Evolutionary conservation across 1,284 basidiomycete species (phyloP), one percentile per base, ranked within the genome.

Genomic region (Bondarzewia mesenterica): DNA sequence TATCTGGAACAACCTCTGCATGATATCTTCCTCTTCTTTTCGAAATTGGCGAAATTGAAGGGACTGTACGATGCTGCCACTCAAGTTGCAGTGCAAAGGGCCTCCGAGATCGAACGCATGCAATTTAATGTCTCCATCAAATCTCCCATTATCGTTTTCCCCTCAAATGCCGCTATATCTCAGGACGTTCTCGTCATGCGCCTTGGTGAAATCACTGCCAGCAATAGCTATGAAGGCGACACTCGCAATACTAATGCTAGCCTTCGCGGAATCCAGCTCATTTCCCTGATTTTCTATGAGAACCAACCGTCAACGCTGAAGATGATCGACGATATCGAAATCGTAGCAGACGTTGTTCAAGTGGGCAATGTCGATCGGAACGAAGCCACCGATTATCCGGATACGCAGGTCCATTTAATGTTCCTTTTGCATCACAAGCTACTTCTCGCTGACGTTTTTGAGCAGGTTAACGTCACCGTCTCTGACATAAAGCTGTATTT

Each of bases 11-110:
- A 86, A 54, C 90, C 94, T 7, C 73, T 98, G 21, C 90, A 85
- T 47, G 84, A 89, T 57, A 80, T 99, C 27, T 89, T 91, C 58
- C 65, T 82, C 20, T 99, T 95, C 69, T 69, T 93, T 48, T 72
- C 82, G 57, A 92, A 94, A 63, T 84, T 99, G 47, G 91, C 93
- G 2, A 85, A 83, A 54, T 79, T 97, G 58, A 96, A 96, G 68
- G 89, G 89, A 2, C 69, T 99, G 7, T 99, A 99, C 60, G 95
- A 99, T 65, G 84, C 93, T n/a, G 92, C 95, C 7, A 89, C 91
- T 5, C 82, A 89, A 62, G 95, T 84, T 16, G 96, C 96, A 18
- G 91, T 90, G 7, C 93, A 97, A 61, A 80, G 82, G 45, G 96
- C 94, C 3, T 83, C 91, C 29, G 87, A 90, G 64, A 86, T 94